Conservation (phyloP, 139 green algal species). For the Chlorella sorokiniana region DNA sequence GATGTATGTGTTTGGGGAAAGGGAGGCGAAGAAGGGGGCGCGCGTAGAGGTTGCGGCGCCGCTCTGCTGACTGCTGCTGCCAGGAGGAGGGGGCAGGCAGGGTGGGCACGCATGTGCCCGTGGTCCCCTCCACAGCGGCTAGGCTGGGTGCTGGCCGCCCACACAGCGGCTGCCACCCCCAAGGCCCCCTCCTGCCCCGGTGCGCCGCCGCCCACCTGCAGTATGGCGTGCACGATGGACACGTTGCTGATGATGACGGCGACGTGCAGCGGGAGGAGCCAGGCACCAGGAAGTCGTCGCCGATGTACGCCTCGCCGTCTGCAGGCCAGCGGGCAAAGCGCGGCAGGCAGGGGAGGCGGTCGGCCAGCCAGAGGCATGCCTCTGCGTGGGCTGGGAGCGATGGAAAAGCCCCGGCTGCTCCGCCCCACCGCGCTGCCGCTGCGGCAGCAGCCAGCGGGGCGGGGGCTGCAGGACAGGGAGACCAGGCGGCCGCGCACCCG, state of each 20-base stretch:
- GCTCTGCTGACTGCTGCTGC: too few species aligned
- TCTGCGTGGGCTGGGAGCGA: too few species aligned
- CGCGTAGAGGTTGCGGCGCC: too few species aligned
- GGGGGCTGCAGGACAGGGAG: not conserved
- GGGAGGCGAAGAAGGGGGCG: not conserved
- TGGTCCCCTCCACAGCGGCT: too few species aligned
- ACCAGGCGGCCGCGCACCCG: slow-evolving; percentile 20
- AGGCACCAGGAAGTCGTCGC: slow-evolving; percentile 43
- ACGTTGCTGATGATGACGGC: slow-evolving; percentile 51
- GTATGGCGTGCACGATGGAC: slow-evolving; percentile 58
- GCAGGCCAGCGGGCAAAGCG: not conserved
- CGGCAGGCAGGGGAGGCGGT: not conserved
- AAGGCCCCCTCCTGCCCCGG: too few species aligned
- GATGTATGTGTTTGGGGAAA: not conserved
- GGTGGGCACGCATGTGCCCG: too few species aligned
- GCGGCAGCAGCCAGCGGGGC: too few species aligned
- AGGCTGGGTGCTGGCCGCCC: too few species aligned
- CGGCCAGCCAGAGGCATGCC: not conserved
- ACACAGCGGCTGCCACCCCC: too few species aligned
- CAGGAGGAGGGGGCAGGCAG: too few species aligned
- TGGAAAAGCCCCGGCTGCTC: too few species aligned
- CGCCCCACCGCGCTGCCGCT: too few species aligned
- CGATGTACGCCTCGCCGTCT: slow-evolving; percentile 46
- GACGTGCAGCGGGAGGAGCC: slow-evolving; percentile 63
- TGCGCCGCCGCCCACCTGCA: slow-evolving; percentile 42